Base-by-base conservation (phyloP, 257 asterid species). In the Solanum bulbocastanum region DNA sequence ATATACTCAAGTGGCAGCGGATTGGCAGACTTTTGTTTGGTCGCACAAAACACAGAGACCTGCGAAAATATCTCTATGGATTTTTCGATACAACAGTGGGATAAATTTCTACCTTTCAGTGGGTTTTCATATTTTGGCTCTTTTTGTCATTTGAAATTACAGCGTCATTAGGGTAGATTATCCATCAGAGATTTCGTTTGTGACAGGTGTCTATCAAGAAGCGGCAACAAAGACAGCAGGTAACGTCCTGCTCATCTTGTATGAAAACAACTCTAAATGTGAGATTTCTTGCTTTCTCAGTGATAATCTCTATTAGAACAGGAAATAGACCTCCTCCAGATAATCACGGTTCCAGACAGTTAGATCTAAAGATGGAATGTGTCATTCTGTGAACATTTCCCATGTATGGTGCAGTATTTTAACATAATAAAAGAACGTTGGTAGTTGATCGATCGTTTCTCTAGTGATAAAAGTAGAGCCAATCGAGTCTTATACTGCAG, bases 1-100 rank as follows among this genome's bases (percentile, higher is more conserved):
- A 96, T 97, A 90, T 97, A 96, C 92, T 96, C 98, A 44, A 96
- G 99, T 35, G 99, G 98, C 46, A 96, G 99, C 92, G 92, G 99
- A 90, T 91, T 96, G 91, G 98, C 99, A 93, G 95, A 90, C 98
- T 96, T 90, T 78, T 97, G 90, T 97, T 97, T 85, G 98, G 98
- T 39, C 90, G 94, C 89, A 92, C 98, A 5, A 91, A 88, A 20
- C 90, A 91, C 12, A 98, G 98, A 49, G 99, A 95, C 91, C 95
- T 97, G 87, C 88, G 99, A 83, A 97, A 94, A 76, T 93, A 92
- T 89, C 89, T 97, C 91, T 90, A 89, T 84, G 99, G 99, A 74
- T 97, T 92, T 90, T 97, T 94, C 9, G 99, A 97, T 60, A 96
- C 99, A 39, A 92, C 98, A n/a, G 94, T 93, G 79, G 99, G 99